Conservation (phyloP, 2,329 filamentous ascomycete genomes). For the Alternaria tenuissima region DNA sequence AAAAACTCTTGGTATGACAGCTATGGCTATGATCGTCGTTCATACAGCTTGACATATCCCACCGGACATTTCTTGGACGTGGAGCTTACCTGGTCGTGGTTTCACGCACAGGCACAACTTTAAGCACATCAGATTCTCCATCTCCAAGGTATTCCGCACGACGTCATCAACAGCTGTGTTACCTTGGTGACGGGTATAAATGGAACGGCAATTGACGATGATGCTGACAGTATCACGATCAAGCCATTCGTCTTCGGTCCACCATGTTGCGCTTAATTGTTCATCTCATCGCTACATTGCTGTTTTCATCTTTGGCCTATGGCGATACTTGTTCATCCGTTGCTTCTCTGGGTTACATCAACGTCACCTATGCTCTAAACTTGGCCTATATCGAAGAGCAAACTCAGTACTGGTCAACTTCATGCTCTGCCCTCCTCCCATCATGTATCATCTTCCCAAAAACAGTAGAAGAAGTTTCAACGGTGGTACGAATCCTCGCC, state of each 20-base stretch:
- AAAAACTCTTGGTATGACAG: no score
- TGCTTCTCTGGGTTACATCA: conserved; percentile 33
- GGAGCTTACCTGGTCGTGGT: not conserved
- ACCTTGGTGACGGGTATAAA: not conserved
- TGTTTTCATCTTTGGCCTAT: conserved; percentile 5
- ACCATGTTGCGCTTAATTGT: conserved; percentile 6
- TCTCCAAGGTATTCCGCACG: not conserved
- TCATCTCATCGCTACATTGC: conserved; percentile 3
- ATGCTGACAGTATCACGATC: no score
- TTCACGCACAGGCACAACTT: not conserved
- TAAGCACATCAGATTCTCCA: no score
- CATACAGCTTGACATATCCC: not conserved
- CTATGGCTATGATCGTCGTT: not conserved
- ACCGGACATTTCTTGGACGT: not conserved
- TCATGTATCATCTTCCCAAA: conserved; percentile 45
- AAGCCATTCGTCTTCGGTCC: not conserved
- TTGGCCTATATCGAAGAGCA: conserved; percentile 39
- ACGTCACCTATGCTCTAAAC: conserved; percentile 28
- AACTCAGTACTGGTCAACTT: conserved; percentile 44
- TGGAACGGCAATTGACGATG: not conserved
- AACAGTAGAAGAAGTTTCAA: conserved; percentile 61
- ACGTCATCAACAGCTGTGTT: not conserved
- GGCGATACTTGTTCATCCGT: conserved; percentile 34
- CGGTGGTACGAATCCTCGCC: conserved; percentile 60
- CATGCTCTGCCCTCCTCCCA: conserved; percentile 41